Percentiles rank a stretch among this genome's conserved stretches.
These are phyloP conservation scores for Russula ochroleuca DNA, from an alignment of 768 basidiomycete species.

Conservation along the genomic window DNA sequence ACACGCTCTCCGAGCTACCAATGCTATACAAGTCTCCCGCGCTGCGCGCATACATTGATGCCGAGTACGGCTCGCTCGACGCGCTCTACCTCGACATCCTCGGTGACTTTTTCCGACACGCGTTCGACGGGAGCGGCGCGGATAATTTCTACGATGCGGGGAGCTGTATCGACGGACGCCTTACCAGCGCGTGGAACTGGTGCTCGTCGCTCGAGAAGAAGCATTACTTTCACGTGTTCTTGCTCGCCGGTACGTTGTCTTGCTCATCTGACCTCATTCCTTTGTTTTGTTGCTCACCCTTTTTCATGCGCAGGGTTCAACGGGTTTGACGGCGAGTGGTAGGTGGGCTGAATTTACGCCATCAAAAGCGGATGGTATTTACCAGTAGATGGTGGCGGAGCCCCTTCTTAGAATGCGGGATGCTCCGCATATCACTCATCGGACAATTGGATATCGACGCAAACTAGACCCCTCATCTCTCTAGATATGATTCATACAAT, in stretches of 20 bases:
- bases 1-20: slow-evolving; percentile 70
- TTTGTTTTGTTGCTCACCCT: slow-evolving; percentile 6
- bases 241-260: slow-evolving; percentile 58
- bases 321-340: slow-evolving; percentile 87
- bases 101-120: slow-evolving; percentile 82
- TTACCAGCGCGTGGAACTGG: slow-evolving; percentile 94
- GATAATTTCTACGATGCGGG: slow-evolving; percentile 90
- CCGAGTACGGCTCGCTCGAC: slow-evolving; percentile 76
- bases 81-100: slow-evolving; percentile 66
- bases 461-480: neutral
- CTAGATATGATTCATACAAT: slow-evolving; percentile 4
- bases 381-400: slow-evolving; percentile 3
- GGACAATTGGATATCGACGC: slow-evolving; percentile 5
- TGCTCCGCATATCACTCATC: neutral
- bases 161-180: slow-evolving; percentile 74
- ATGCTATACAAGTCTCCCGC: slow-evolving; percentile 63
- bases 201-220: slow-evolving; percentile 84
- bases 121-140: slow-evolving; percentile 86
- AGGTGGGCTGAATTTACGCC: neutral
- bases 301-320: slow-evolving; percentile 53
- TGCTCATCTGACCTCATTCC: neutral
- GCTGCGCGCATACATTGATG: slow-evolving; percentile 68
- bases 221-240: slow-evolving; percentile 73
- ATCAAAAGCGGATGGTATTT: neutral
- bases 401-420: neutral